Evolutionary conservation across 768 basidiomycete species (phyloP), one percentile per base, ranked within the genome.

Genomic region (Macrolepiota fuliginosa): DNA sequence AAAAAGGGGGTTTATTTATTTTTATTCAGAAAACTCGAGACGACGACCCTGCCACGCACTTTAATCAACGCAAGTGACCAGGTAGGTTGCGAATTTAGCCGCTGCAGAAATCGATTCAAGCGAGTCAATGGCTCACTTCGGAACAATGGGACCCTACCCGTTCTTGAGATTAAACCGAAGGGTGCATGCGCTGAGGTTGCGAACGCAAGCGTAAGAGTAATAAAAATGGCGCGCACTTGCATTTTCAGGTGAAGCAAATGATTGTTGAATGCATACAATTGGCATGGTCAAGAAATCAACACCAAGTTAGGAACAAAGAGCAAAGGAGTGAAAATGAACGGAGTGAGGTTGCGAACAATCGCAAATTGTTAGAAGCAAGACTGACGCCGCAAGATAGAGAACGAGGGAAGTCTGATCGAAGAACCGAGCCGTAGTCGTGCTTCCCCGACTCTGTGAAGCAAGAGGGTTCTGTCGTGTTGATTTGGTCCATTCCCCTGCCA

Each of bases 11-110:
- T n/a, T n/a, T n/a, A n/a, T n/a, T n/a, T n/a, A n/a, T n/a, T n/a
- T n/a, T n/a, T n/a, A n/a, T n/a, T n/a, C n/a, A n/a, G n/a, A n/a
- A n/a, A n/a, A n/a, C n/a, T n/a, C n/a, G n/a, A n/a, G n/a, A n/a
- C n/a, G n/a, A n/a, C n/a, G n/a, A n/a, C n/a, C n/a, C n/a, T n/a
- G n/a, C n/a, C n/a, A n/a, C n/a, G n/a, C n/a, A n/a, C n/a, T 63
- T 39, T 71, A 68, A 63, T 74, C 70, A 10, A 85, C 70, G 65
- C 87, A 89, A 7, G 84, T n/a, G n/a, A n/a, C n/a, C n/a, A n/a
- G n/a, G n/a, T n/a, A n/a, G n/a, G n/a, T n/a, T n/a, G n/a, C n/a
- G n/a, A n/a, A n/a, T n/a, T n/a, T n/a, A n/a, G n/a, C n/a, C n/a
- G n/a, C n/a, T n/a, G n/a, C n/a, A n/a, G n/a, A n/a, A n/a, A n/a